Conservation (phyloP, 169 alveolate genomes). For the Cryptosporidium bovis region DNA sequence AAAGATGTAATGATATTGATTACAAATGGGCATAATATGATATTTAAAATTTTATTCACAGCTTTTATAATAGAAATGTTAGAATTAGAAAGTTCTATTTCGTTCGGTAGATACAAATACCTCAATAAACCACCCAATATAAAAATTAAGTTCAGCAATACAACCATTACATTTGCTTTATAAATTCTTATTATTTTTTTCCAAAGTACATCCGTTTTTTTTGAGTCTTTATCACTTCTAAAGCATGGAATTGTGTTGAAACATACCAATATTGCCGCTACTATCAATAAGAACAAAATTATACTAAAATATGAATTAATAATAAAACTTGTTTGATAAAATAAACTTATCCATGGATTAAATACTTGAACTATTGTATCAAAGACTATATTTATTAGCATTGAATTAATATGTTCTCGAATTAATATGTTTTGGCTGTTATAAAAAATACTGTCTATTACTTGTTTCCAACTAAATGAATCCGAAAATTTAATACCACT, state of each 20-base stretch:
- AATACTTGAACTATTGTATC: slow-evolving; percentile 24
- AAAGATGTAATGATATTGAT: slow-evolving; percentile 42
- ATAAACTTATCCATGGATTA: slow-evolving; percentile 50
- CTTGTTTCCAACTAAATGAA: slow-evolving; percentile 36
- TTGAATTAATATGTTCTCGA: slow-evolving; percentile 48
- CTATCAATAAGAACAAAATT: slow-evolving; percentile 21
- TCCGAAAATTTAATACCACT: slow-evolving; percentile 3
- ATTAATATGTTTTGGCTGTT: slow-evolving; percentile 32
- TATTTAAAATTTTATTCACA: slow-evolving; percentile 22
- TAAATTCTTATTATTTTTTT: slow-evolving; percentile 15
- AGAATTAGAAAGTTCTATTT: slow-evolving; percentile 20
- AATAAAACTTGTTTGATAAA: slow-evolving; percentile 47
- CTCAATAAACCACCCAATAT: slow-evolving; percentile 43
- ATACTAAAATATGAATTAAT: slow-evolving; percentile 49
- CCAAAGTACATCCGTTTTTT: slow-evolving; percentile 16
- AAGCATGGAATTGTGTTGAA: slow-evolving; percentile 56
- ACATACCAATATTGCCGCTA: slow-evolving; percentile 38
- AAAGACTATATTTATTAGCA: slow-evolving; percentile 28
- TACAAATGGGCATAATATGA: slow-evolving; percentile 25
- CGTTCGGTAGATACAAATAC: slow-evolving; percentile 47
- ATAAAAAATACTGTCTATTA: slow-evolving; percentile 6
- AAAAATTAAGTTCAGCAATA: slow-evolving; percentile 32
- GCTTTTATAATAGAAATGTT: slow-evolving; percentile 36
- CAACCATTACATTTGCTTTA: slow-evolving; percentile 17
- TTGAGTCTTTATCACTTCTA: slow-evolving; percentile 17